Conservation (phyloP, 225 moss, liverwort and hornwort genomes). For the Polytrichum commune region DNA sequence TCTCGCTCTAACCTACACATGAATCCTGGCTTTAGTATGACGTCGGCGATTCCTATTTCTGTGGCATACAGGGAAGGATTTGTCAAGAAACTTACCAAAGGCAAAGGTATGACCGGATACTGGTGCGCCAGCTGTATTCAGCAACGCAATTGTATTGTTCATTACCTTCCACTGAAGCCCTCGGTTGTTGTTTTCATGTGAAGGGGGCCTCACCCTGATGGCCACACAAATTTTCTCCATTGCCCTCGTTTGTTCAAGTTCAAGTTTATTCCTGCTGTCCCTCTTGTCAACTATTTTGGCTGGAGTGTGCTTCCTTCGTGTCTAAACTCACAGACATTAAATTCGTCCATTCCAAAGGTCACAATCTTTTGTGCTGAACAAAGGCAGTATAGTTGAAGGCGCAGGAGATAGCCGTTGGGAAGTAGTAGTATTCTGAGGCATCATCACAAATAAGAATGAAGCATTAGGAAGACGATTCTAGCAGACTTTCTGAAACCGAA, state of each 20-base stretch:
- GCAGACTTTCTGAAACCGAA: too few relatives aligned
- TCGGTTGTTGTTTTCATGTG: conserved; percentile 39
- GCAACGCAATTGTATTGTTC: conserved; percentile 64
- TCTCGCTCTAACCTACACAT: background rate
- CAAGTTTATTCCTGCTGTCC: too few relatives aligned
- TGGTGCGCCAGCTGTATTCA: conserved; percentile 57
- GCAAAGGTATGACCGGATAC: conserved; percentile 73
- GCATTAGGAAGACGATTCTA: too few relatives aligned
- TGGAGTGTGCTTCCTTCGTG: too few relatives aligned
- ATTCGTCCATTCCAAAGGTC: too few relatives aligned
- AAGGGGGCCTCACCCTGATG: conserved; percentile 76
- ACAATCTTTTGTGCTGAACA: too few relatives aligned
- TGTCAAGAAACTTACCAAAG: conserved; percentile 53
- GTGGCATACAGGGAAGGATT: background rate
- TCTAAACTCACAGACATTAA: too few relatives aligned
- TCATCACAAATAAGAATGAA: too few relatives aligned
- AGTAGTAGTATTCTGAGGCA: too few relatives aligned
- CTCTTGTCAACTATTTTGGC: too few relatives aligned
- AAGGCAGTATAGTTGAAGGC: too few relatives aligned
- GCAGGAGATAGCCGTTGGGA: too few relatives aligned
- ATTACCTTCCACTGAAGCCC: conserved; percentile 66
- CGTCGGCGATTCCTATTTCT: background rate
- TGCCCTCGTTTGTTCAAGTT: background rate
- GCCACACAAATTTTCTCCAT: conserved; percentile 98
- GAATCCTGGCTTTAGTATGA: background rate